Conservation (phyloP, 192 early-diverging fungal genomes). For the Linnemannia zychae region DNA sequence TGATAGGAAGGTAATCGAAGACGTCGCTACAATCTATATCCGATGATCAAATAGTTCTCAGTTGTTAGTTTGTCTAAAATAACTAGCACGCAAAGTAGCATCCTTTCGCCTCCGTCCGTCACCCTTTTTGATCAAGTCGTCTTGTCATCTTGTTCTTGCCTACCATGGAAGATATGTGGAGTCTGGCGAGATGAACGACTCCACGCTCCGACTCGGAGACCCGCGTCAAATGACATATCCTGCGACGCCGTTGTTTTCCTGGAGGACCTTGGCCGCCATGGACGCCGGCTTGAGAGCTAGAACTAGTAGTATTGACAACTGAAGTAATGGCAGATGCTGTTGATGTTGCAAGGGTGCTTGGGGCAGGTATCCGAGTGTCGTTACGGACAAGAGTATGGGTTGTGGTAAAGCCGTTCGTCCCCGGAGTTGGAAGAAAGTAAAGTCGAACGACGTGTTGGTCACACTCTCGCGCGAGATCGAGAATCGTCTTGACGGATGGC, state of each 20-base stretch:
- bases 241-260: neutral
- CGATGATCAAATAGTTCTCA: neutral
- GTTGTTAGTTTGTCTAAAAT: too few relatives aligned
- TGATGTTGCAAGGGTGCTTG: neutral
- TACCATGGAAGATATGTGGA: constrained; percentile 49
- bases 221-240: constrained; percentile 33
- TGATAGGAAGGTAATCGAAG: constrained; percentile 38
- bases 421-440: constrained; percentile 49
- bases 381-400: constrained; percentile 41
- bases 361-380: neutral
- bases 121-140: neutral
- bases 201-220: constrained; percentile 41
- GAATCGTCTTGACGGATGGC: constrained; percentile 32
- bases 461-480: constrained; percentile 27
- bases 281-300: neutral
- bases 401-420: constrained; percentile 48
- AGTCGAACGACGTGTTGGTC: constrained; percentile 49
- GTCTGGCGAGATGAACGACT: constrained; percentile 37
- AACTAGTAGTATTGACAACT: neutral
- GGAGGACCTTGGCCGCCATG: neutral
- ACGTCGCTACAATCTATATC: constrained; percentile 36
- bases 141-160: neutral
- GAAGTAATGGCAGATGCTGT: neutral
- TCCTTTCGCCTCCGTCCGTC: neutral
- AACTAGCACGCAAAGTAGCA: neutral